These are phyloP conservation scores for Exophiala mesophila DNA, from an alignment of 2,329 filamentous ascomycete genomes.

Conservation along the genomic window DNA sequence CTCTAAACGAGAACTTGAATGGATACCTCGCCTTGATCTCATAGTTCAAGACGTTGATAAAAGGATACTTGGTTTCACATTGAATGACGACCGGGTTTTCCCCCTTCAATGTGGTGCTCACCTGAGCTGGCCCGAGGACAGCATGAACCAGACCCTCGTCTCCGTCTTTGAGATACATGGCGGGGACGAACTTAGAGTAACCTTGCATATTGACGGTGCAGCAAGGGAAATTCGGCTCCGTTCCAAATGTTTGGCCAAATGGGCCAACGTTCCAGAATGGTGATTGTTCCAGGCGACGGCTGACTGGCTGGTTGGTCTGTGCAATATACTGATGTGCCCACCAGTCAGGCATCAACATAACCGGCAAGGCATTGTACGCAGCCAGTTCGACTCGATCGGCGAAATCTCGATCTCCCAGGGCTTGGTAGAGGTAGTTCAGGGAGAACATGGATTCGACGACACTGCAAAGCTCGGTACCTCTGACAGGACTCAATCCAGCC, in stretches of 20 bases:
- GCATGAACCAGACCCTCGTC: slow-evolving; percentile 47
- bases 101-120: slow-evolving; percentile 36
- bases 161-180: slow-evolving; percentile 43
- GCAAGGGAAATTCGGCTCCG: slow-evolving; percentile 50
- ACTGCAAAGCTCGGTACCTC: slow-evolving; percentile 49
- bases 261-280: slow-evolving; percentile 49
- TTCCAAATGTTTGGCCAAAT: slow-evolving; percentile 45
- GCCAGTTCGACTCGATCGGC: slow-evolving; percentile 50
- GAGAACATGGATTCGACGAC: slow-evolving; percentile 51
- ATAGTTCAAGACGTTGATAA: slow-evolving; percentile 38
- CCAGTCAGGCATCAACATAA: slow-evolving; percentile 48
- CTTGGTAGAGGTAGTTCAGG: slow-evolving; percentile 47
- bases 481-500: slow-evolving; percentile 40
- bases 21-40: slow-evolving; percentile 33
- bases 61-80: slow-evolving; percentile 50
- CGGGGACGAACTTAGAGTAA: slow-evolving; percentile 51
- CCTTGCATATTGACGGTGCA: slow-evolving; percentile 58
- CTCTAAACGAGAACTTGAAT: slow-evolving; percentile 44
- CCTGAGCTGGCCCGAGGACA: slow-evolving; percentile 45
- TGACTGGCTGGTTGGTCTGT: slow-evolving; percentile 51
- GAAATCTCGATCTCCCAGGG: slow-evolving; percentile 42
- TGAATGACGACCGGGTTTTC: slow-evolving; percentile 38
- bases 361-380: slow-evolving; percentile 54
- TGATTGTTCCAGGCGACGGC: slow-evolving; percentile 37
- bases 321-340: slow-evolving; percentile 55